Base-by-base conservation (phyloP, 345 rosid genomes). In the Lumnitzera racemosa region DNA sequence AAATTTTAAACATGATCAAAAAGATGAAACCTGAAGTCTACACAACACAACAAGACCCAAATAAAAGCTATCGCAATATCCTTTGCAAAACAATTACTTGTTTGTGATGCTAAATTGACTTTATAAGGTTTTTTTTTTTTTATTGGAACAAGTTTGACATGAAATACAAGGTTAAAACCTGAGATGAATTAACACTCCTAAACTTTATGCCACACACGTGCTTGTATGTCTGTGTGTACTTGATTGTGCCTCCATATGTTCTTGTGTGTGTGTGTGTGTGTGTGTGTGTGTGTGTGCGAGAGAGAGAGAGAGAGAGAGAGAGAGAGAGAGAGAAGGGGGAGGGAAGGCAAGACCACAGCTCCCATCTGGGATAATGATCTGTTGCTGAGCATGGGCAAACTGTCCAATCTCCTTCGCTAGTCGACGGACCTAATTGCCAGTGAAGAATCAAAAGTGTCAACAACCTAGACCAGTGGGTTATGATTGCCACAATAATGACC, bases 301-400 rank as follows among this genome's bases (percentile, higher is more conserved):
- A 14, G 16, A 0, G 25, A 0, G 48, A 0, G 55, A 3, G 47
- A 46, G 0, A 14, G 16, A 0, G 25, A 0, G 48, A 0, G 55
- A 3, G 47, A 20, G 62, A 31, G 27, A 29, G 15, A 15, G 46
- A 5, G 17, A 46, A 3, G 3, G 47, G 27, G n/a, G 0, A 46
- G 6, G 53, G 52, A 36, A 61, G 63, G 69, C 81, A 65, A 50
- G 74, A 53, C 91, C 81, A 53, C 83, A 79, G 77, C 54, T 71
- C 41, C 87, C 96, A 82, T 83, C 88, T 53, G 86, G 20, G 52
- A 90, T 89, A 65, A 90, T 86, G 61, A 90, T 90, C 55, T 81
- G 91, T 5, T 27, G 31, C 41, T 83, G 76, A 0, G 83, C 52
- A 3, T 92, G 83, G 46, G 84, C 88, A 13, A 85, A 53, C 46